Base-by-base conservation (phyloP, 1,139 yeast species). In the Sugiyamaella neomexicana region DNA sequence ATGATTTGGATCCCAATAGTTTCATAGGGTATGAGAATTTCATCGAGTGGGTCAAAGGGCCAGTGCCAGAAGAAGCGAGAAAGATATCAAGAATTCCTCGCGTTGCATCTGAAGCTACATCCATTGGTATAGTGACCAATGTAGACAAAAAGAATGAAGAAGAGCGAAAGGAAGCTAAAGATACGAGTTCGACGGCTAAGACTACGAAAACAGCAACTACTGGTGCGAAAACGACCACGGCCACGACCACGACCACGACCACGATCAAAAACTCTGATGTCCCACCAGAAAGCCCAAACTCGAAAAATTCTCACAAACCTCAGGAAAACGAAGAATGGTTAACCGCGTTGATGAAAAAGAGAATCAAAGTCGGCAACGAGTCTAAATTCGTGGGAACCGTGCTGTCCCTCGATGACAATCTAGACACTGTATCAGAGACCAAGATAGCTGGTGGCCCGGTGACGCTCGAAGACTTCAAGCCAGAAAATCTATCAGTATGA, bases 41-140 rank as follows among this genome's bases (percentile, higher is more conserved):
- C 57, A 65, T 78, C 39, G 72, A 72, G 2, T 82, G 86, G 86
- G 75, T 78, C 20, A 66, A 71, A 38, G 75, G 79, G 12, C 70
- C 72, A 0, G 67, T 70, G 1, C 73, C 77, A 2, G 70, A 69
- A 36, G 74, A 77, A 39, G 73, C 77, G 2, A 66, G 78, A 38
- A 60, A 69, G 23, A 74, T 69, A 7, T 74, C 62, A 62, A 72
- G 37, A 39, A 74, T 75, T n/a, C 70, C 72, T 1, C 66, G 40
- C 6, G 49, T 12, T n/a, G 38, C 13, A 17, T 8, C 38, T 16
- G 38, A 20, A 44, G 20, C 65, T 12, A 20, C 25, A 20, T 20
- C 25, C 25, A 20, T 20, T 20, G 43, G 40, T 6, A 39, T 46
- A n/a, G 38, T 13, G 16, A n/a, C 12, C 16, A 34, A 8, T 2